Conservation (phyloP, 768 basidiomycete genomes). For the Tylopilus sp. region DNA sequence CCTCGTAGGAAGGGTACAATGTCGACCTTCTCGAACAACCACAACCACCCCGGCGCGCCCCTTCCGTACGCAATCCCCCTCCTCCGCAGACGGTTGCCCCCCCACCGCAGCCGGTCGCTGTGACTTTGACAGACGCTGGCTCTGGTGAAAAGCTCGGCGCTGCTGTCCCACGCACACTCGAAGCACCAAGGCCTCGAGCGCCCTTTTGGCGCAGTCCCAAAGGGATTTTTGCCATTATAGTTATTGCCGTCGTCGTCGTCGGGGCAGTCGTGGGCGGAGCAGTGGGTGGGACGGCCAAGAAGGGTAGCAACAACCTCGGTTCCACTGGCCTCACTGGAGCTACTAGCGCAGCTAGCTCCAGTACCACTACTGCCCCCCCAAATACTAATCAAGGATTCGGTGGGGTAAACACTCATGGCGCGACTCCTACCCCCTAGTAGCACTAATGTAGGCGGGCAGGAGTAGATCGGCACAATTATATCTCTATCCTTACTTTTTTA, state of each 20-base stretch:
- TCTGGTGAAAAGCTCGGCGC: conserved; percentile 13
- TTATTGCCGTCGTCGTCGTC: conserved; percentile 41
- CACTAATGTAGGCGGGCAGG: neutral
- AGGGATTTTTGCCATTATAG: conserved; percentile 38
- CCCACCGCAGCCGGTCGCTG: conserved; percentile 12
- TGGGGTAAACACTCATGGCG: neutral
- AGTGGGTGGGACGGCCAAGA: conserved; percentile 45
- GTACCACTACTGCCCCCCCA: neutral
- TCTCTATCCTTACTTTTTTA: neutral
- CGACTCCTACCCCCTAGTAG: neutral
- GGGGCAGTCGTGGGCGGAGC: conserved; percentile 56
- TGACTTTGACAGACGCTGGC: conserved; percentile 11
- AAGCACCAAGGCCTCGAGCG: neutral
- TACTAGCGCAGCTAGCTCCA: neutral
- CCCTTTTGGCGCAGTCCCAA: conserved; percentile 52
- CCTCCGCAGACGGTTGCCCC: conserved; percentile 3
- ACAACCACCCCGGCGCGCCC: conserved; percentile 22
- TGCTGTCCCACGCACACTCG: neutral
- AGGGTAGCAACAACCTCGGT: neutral
- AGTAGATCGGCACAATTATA: neutral
- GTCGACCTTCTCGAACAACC: conserved; percentile 40
- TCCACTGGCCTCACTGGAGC: neutral
- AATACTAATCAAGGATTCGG: neutral
- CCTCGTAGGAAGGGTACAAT: conserved; percentile 50
- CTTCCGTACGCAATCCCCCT: conserved; percentile 18